phyloP scores from a whole-genome alignment of 2,329 filamentous ascomycete genomes.

The Chrysosporium keratinophilum region DNA sequence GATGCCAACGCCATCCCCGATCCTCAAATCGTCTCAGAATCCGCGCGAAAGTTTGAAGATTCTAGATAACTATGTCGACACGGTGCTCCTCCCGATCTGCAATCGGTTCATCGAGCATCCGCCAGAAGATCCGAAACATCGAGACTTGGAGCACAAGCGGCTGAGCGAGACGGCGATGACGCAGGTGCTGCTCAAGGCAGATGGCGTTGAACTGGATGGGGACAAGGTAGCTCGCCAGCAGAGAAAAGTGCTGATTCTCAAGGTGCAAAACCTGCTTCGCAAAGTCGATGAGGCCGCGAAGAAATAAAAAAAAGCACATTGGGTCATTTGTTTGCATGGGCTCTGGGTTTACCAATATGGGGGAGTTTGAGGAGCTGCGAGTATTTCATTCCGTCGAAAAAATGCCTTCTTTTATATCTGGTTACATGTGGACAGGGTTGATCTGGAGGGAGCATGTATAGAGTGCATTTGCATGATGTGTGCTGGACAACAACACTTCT shows the following conservation, averaged over 20 bases:
- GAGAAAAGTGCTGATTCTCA: slow-evolving; percentile 34
- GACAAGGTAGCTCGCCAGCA: slow-evolving; percentile 47
- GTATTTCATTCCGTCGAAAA: background rate
- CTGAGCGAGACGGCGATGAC: slow-evolving; percentile 36
- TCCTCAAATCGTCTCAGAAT: slow-evolving; percentile 10
- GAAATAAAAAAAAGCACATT: slow-evolving; percentile 9
- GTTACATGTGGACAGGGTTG: background rate
- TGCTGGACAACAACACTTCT: background rate
- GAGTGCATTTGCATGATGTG: background rate
- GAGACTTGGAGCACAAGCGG: slow-evolving; percentile 36
- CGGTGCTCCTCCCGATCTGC: slow-evolving; percentile 20
- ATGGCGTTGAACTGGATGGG: slow-evolving; percentile 61
- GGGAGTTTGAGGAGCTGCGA: slow-evolving; percentile 1
- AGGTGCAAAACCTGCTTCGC: slow-evolving; percentile 33
- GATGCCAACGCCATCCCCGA: slow-evolving; percentile 1
- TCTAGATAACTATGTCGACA: slow-evolving; percentile 30
- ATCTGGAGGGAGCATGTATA: background rate
- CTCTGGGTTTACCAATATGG: background rate
- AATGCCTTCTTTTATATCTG: background rate
- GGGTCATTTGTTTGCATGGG: background rate
- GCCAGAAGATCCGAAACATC: slow-evolving; percentile 31
- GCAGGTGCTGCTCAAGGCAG: slow-evolving; percentile 46
- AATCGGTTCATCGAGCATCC: slow-evolving; percentile 19
- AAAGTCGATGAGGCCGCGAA: slow-evolving; percentile 29
- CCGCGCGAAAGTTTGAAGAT: slow-evolving; percentile 31